Evolutionary conservation across 2,329 filamentous ascomycete genomes (phyloP), one percentile per base, ranked within the genome.

Genomic region (Aspergillus terreus): DNA sequence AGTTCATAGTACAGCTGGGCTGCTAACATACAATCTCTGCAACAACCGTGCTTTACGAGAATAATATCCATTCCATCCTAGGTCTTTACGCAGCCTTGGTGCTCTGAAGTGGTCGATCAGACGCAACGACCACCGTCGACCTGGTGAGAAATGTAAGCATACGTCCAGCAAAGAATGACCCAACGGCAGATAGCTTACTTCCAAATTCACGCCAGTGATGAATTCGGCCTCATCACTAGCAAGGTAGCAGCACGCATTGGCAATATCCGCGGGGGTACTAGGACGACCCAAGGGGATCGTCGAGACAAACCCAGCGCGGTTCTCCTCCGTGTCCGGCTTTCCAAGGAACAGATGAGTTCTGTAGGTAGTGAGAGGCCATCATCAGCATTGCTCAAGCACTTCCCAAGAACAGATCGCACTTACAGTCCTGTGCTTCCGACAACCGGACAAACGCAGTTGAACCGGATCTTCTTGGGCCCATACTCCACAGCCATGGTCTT

Each of bases 161-260:
- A 9, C 3, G 9, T 30, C 27, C 27, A 30, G 27, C 7, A 30
- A 30, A 11, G 27, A 11, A 30, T 30, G 7, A 30, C 11, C 27
- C 27, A 30, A 30, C 1, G 7, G 27, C 27, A 10, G 27, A 23
- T 23, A 30, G 27, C 27, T 42, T 45, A 85, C 81, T 54, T 86
- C 81, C 44, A 88, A 69, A 52, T 85, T 83, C 14, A 84, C 77
- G 0, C 86, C 86, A 0, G 85, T 88, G 57, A 90, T 81, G 60
- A 88, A 88, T 5, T 73, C 76, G 0, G 83, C 83, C 63, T 89
- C 86, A 19, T 88, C 83, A 51, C 83, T 86, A 2, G 83, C 84
- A 43, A 90, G 67, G 63, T 84, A 90, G 19, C 82, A 77, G 52
- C 81, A 83, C 4, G 84, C 82, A 63, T 87, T 86, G 2, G 83